phyloP scores from a whole-genome alignment of 768 basidiomycete species.

The Mycena latifolia region DNA sequence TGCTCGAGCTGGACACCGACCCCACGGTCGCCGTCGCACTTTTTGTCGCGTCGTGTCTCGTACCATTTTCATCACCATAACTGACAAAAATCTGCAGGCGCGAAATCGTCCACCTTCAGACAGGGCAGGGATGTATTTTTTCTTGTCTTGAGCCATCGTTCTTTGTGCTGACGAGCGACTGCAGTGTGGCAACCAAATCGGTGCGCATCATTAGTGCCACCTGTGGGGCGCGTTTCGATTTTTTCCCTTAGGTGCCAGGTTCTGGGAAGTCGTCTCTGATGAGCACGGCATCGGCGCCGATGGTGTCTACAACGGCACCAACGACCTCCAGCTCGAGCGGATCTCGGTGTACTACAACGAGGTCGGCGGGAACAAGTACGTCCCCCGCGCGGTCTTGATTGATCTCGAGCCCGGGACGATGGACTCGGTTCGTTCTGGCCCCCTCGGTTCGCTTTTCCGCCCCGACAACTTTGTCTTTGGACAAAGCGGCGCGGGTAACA shows the following conservation, averaged over 20 bases:
- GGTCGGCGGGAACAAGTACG: constrained; percentile 95
- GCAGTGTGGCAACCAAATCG: constrained; percentile 99
- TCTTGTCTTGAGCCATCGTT: constrained; percentile 8
- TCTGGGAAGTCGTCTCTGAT: constrained; percentile 98
- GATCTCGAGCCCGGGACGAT: constrained; percentile 98
- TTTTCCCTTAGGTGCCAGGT: constrained; percentile 80
- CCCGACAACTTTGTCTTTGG: constrained; percentile 99
- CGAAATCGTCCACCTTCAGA: constrained; percentile 99
- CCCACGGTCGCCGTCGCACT: constrained; percentile 1
- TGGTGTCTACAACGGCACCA: constrained; percentile 93
- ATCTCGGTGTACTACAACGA: constrained; percentile 99
- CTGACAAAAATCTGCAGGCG: constrained; percentile 80
- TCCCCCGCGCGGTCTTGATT: constrained; percentile 96
- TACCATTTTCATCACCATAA: constrained; percentile 55
- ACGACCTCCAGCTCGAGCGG: constrained; percentile 96
- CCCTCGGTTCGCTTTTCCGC: constrained; percentile 93
- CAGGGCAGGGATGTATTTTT: constrained; percentile 83
- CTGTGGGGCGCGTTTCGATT: constrained; percentile 25
- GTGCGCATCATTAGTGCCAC: constrained; percentile 59
- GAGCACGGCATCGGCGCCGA: constrained; percentile 97
- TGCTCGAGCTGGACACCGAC: neutral
- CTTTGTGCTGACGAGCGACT: constrained; percentile 45
- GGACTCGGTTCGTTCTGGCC: constrained; percentile 92
- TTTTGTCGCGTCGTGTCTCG: constrained; percentile 57
- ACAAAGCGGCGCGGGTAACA: constrained; percentile 98